These are phyloP conservation scores for Sordariomycetes sp. DNA, from an alignment of 2,329 filamentous ascomycete species.

Conservation along the genomic window DNA sequence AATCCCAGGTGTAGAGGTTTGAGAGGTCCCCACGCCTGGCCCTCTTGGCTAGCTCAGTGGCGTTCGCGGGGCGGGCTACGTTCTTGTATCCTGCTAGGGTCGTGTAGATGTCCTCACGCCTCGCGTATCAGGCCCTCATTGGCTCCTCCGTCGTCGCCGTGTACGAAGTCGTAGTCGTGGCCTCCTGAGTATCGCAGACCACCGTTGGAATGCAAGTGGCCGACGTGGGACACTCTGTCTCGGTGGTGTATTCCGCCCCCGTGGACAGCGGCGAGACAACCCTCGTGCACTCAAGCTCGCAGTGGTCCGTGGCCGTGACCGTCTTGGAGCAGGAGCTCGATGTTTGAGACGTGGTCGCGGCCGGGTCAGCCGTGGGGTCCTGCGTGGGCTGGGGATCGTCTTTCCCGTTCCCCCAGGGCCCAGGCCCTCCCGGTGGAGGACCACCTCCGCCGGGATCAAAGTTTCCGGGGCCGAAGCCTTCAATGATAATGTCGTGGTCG, in stretches of 20 bases:
- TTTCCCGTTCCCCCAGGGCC: no score
- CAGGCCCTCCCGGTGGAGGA: no score
- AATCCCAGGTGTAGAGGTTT: neutral
- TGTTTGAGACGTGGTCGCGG: no score
- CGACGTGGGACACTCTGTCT: neutral
- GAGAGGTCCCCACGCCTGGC: neutral
- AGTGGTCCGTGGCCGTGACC: neutral
- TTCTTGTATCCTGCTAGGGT: neutral
- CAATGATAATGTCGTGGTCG: no score
- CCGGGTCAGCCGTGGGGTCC: neutral
- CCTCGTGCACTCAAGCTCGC: conserved; percentile 1
- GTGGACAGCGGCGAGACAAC: neutral
- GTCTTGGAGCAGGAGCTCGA: conserved; percentile 1
- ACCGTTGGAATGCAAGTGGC: neutral
- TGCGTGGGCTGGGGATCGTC: neutral
- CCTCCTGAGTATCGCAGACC: neutral
- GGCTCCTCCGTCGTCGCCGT: neutral
- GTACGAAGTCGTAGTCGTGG: conserved; percentile 2
- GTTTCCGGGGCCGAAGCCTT: no score
- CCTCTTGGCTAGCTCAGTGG: neutral
- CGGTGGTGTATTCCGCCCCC: neutral
- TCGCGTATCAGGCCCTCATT: neutral
- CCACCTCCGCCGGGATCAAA: no score
- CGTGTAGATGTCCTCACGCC: neutral
- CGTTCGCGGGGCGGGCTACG: neutral